Evolutionary conservation across 768 basidiomycete genomes (phyloP).

Genomic region (Rhodotorula sphaerocarpa): DNA sequence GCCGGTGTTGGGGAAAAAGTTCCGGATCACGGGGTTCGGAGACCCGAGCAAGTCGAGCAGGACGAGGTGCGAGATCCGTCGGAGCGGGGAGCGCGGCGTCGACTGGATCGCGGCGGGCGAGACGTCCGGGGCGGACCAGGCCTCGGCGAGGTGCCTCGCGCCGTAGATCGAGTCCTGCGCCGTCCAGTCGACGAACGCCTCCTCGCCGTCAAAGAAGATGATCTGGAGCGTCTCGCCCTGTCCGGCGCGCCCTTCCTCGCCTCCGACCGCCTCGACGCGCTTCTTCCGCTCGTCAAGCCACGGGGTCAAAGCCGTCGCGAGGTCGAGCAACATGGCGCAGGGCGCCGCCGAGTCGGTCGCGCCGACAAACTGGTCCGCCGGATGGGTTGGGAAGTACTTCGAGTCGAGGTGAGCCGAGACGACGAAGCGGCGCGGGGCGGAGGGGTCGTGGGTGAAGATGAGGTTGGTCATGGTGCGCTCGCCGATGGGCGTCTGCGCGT

Average conservation of each 20-base stretch:
- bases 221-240: conserved; percentile 80
- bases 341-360: conserved; percentile 96
- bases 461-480: conserved; percentile 73
- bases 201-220: conserved; percentile 95
- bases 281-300: conserved; percentile 58
- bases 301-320: conserved; percentile 56
- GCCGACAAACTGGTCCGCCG: conserved; percentile 69
- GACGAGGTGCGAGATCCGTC: conserved; percentile 79
- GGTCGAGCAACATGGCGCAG: conserved; percentile 85
- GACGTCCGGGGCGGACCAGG: conserved; percentile 67
- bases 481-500: conserved; percentile 71
- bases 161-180: conserved; percentile 85
- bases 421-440: conserved; percentile 67
- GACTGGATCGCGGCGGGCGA: conserved; percentile 44
- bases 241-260: conserved; percentile 51
- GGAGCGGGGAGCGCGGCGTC: conserved; percentile 55
- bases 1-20: conserved; percentile 76
- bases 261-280: conserved; percentile 50
- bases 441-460: conserved; percentile 89
- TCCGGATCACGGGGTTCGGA: conserved; percentile 61
- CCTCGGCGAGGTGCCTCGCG: conserved; percentile 84
- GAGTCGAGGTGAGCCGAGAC: conserved; percentile 53
- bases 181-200: conserved; percentile 87
- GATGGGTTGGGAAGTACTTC: conserved; percentile 30
- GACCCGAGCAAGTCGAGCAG: conserved; percentile 87